phyloP scores from a whole-genome alignment of 192 early-diverging fungal species.

The Coemansia sp. region DNA sequence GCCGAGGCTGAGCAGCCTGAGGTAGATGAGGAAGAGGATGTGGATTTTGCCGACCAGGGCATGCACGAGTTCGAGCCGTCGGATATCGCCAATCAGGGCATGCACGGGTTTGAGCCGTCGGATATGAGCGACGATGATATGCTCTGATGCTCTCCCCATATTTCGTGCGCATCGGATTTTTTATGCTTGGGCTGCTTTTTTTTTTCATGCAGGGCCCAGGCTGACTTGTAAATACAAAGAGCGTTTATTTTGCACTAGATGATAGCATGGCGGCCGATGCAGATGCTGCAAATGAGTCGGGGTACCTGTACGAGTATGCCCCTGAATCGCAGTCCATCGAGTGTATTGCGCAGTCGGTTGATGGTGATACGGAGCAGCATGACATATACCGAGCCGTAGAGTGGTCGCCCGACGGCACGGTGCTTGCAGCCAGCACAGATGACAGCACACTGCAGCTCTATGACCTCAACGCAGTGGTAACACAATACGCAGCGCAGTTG shows the following conservation, averaged over 20 bases:
- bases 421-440: conserved; percentile 23
- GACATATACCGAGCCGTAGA: conserved; percentile 10
- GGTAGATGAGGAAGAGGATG: not conserved
- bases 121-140: conserved; percentile 18
- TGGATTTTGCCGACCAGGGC: not conserved
- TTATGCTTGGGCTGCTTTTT: not conserved
- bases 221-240: no score
- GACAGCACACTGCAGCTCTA: conserved; percentile 27
- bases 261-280: no score
- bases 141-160: conserved; percentile 4
- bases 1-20: conserved; percentile 10
- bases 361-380: no score
- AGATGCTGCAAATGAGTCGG: no score
- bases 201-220: no score
- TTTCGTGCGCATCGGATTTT: not conserved
- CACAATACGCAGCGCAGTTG: not conserved
- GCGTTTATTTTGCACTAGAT: no score
- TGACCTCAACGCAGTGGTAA: conserved; percentile 2
- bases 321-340: not conserved
- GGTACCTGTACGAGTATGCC: conserved; percentile 19
- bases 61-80: not conserved
- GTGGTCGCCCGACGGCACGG: conserved; percentile 50
- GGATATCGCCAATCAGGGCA: no score
- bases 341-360: conserved; percentile 15
- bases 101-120: conserved; percentile 14